A percentile compares a stretch with the other conserved stretches of the same genome.
These are phyloP conservation scores for Coemansia sp. DNA, from an alignment of 192 early-diverging fungal genomes.

Conservation along the genomic window DNA sequence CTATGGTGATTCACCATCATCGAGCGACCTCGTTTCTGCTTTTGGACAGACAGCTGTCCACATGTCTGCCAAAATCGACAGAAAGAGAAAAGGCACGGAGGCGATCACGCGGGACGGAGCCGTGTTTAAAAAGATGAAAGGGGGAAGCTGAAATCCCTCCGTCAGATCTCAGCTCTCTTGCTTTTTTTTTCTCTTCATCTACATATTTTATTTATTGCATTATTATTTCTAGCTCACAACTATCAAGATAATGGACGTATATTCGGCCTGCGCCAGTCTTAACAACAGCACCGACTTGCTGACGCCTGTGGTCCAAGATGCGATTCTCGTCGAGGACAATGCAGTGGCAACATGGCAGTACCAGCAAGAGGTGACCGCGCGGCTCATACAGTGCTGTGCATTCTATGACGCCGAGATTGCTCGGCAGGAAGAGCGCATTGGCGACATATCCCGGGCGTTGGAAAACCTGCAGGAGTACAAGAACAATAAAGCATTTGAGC, in stretches of 20 bases:
- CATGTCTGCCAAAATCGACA: background rate
- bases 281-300: slow-evolving; percentile 14
- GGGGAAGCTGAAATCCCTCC: background rate
- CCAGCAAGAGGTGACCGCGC: slow-evolving; percentile 24
- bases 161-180: background rate
- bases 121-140: background rate
- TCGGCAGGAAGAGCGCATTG: slow-evolving; percentile 38
- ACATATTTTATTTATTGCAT: background rate
- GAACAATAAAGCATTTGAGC: slow-evolving; percentile 5
- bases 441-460: slow-evolving; percentile 32
- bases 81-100: background rate
- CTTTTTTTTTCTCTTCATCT: background rate
- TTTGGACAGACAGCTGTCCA: background rate
- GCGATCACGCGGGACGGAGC: background rate
- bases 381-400: slow-evolving; percentile 37
- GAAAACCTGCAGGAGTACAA: slow-evolving; percentile 3
- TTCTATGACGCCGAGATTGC: slow-evolving; percentile 34
- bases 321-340: background rate
- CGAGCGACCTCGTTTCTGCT: background rate
- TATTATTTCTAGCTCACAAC: background rate
- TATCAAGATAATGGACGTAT: slow-evolving; percentile 1
- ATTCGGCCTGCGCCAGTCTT: slow-evolving; percentile 1
- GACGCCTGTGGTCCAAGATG: slow-evolving; percentile 2
- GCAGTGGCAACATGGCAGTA: slow-evolving; percentile 13
- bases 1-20: slow-evolving; percentile 5